Evolutionary conservation across 2,329 filamentous ascomycete species (phyloP).

Genomic region (Xylariaceae sp.): DNA sequence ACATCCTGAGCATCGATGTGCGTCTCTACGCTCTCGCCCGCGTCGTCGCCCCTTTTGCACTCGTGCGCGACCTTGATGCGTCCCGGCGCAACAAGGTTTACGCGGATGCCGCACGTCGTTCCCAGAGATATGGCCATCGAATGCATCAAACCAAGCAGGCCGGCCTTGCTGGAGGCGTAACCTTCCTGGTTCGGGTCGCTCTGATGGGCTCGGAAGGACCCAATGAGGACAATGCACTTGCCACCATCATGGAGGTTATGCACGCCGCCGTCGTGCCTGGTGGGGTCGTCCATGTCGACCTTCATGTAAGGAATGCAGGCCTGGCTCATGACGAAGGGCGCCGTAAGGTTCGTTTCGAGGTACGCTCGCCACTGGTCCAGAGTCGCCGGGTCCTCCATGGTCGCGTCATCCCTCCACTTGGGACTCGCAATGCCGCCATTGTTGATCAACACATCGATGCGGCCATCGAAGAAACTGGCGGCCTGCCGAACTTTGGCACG

Average conservation of each 20-base stretch:
- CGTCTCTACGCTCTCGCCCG: too few relatives aligned
- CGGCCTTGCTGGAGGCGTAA: constrained; percentile 38
- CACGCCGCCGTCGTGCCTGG: neutral
- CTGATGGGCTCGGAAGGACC: constrained; percentile 42
- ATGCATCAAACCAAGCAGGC: too few relatives aligned
- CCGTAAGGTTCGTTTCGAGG: constrained; percentile 45
- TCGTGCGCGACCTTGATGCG: too few relatives aligned
- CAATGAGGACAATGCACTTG: constrained; percentile 43
- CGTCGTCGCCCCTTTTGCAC: too few relatives aligned
- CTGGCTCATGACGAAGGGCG: constrained; percentile 42
- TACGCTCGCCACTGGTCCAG: constrained; percentile 42
- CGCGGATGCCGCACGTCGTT: too few relatives aligned
- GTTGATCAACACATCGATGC: constrained; percentile 38
- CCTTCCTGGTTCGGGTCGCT: constrained; percentile 46
- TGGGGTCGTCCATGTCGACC: neutral
- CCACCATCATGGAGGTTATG: constrained; percentile 26
- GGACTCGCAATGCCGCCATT: constrained; percentile 34
- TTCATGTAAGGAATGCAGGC: constrained; percentile 46
- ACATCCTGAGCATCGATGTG: constrained; percentile 30
- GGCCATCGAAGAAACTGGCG: constrained; percentile 33
- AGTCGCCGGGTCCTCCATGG: constrained; percentile 41
- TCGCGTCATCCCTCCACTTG: constrained; percentile 41
- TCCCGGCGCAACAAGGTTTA: too few relatives aligned
- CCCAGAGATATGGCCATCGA: too few relatives aligned
- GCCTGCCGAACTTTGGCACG: constrained; percentile 33